Conservation (phyloP, 257 asterid species). For the Thymus quinquecostatus region DNA sequence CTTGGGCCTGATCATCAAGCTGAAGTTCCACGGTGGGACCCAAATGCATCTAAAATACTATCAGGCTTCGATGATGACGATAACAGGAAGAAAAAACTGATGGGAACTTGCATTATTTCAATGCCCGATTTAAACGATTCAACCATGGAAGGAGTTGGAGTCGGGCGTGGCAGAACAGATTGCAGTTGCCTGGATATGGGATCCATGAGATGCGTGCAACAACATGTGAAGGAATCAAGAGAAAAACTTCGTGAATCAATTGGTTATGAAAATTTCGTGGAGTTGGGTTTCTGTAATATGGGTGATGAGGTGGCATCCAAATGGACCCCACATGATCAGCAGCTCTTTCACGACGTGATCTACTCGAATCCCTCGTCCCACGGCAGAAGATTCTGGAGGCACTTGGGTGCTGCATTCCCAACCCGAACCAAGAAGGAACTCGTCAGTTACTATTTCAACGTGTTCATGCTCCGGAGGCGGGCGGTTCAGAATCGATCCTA, state of each 20-base stretch:
- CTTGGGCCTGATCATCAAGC: conserved; percentile 78
- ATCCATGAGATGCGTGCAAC: conserved; percentile 78
- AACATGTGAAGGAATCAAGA: conserved; percentile 69
- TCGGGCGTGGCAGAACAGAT: conserved; percentile 56
- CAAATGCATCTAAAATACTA: conserved; percentile 19
- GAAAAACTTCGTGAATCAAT: conserved; percentile 49
- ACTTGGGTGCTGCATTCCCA: conserved; percentile 61
- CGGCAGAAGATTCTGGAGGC: conserved; percentile 74
- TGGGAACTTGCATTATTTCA: conserved; percentile 53
- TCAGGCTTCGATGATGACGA: conserved; percentile 15
- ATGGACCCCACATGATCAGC: conserved; percentile 79
- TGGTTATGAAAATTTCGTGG: conserved; percentile 47
- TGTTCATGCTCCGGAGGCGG: conserved; percentile 67
- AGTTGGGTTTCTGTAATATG: conserved; percentile 68
- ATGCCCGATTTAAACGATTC: conserved; percentile 44
- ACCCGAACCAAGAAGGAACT: conserved; percentile 58
- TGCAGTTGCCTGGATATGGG: conserved; percentile 70
- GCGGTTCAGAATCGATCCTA: conserved; percentile 72
- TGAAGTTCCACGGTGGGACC: conserved; percentile 63
- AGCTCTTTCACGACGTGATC: conserved; percentile 61
- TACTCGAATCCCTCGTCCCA: conserved; percentile 62
- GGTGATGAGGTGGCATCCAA: conserved; percentile 70
- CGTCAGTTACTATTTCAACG: conserved; percentile 84
- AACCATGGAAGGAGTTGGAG: conserved; percentile 33
- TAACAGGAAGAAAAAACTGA: conserved; percentile 35